Evolutionary conservation across 73 alveolate species (phyloP).

Genomic region (Paramecium biaurelia): DNA sequence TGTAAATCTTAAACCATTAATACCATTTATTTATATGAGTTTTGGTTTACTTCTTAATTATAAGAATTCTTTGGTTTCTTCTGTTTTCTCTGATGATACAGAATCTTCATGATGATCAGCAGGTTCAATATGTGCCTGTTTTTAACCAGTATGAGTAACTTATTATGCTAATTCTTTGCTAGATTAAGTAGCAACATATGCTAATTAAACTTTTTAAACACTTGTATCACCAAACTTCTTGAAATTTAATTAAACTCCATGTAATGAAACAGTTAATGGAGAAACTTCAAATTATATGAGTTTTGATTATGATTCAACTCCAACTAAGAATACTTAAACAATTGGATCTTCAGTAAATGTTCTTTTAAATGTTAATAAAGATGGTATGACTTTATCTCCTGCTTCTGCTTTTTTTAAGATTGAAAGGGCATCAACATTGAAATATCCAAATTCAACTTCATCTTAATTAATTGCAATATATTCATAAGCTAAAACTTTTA

Average conservation of each 20-base stretch:
- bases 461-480: constrained; percentile 47
- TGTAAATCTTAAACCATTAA: constrained; percentile 37
- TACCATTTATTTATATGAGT: constrained; percentile 26
- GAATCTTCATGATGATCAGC: neutral
- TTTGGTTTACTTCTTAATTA: constrained; percentile 29
- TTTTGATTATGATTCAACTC: constrained; percentile 12
- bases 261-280: constrained; percentile 38
- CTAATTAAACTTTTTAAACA: neutral
- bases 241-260: neutral
- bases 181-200: constrained; percentile 46
- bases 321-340: constrained; percentile 25
- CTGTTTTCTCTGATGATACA: neutral
- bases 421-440: constrained; percentile 40
- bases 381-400: constrained; percentile 32
- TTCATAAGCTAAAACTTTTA: neutral
- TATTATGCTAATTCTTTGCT: constrained; percentile 33
- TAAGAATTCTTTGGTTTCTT: constrained; percentile 1
- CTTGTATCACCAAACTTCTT: constrained; percentile 35
- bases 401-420: neutral
- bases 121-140: neutral
- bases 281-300: constrained; percentile 18
- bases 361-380: constrained; percentile 25
- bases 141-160: constrained; percentile 40
- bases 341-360: constrained; percentile 44
- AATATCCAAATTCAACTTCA: constrained; percentile 43